Conservation (phyloP, 2,329 filamentous ascomycete species). For the Hawksworthiomyces lignivorus region DNA sequence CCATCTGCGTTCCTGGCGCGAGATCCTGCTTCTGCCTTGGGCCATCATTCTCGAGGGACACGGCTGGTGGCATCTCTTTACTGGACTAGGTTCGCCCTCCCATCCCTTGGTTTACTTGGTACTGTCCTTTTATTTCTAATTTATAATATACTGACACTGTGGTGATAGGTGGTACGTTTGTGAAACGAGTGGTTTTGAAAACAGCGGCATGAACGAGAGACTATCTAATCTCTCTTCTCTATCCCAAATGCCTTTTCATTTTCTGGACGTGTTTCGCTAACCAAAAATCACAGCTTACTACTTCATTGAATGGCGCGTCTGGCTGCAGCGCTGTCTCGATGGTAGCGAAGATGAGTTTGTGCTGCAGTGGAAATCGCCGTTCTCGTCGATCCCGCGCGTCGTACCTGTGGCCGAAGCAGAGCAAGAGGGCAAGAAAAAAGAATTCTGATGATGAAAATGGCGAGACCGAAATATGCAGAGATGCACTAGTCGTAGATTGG, state of each 20-base stretch:
- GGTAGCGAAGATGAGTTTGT: slow-evolving; percentile 63
- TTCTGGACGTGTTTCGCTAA: not conserved
- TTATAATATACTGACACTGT: not conserved
- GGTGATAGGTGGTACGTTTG: slow-evolving; percentile 10
- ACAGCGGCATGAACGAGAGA: too few species aligned
- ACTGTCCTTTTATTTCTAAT: not conserved
- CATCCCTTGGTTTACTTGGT: too few species aligned
- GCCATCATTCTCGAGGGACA: slow-evolving; percentile 59
- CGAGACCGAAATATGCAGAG: too few species aligned
- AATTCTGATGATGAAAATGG: too few species aligned
- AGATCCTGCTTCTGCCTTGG: slow-evolving; percentile 68
- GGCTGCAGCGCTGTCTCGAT: slow-evolving; percentile 70
- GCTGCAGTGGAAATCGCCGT: slow-evolving; percentile 59
- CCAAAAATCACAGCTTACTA: slow-evolving; percentile 70
- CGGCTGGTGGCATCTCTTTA: slow-evolving; percentile 67
- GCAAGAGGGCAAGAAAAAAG: too few species aligned
- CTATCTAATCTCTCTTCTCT: not conserved
- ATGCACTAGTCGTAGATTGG: too few species aligned
- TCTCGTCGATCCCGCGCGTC: slow-evolving; percentile 45
- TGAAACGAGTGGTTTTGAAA: too few species aligned
- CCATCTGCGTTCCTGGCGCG: slow-evolving; percentile 56
- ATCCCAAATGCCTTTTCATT: not conserved
- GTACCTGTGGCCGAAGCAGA: slow-evolving; percentile 22
- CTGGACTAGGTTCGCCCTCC: slow-evolving; percentile 56
- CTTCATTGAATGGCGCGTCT: slow-evolving; percentile 78